Evolutionary conservation across 202 grass and related monocot species (phyloP).

Genomic region (Bolboschoenoplectus hybrid): DNA sequence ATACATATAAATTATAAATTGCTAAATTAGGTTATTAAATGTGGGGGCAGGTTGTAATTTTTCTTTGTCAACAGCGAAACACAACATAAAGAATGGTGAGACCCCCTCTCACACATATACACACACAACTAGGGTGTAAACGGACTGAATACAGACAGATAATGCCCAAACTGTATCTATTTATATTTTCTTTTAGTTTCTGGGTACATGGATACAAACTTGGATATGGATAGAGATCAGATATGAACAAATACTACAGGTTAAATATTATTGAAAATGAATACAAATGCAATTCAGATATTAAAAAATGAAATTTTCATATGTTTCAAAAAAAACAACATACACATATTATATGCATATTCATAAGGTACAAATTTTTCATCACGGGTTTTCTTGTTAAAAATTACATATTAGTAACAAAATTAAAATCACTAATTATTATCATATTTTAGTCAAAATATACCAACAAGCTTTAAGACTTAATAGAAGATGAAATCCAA

Average conservation of each 20-base stretch:
- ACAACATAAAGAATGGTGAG: neutral
- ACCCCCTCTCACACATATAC: neutral
- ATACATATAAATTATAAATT: conserved; percentile 23
- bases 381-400: neutral
- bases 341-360: neutral
- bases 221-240: neutral
- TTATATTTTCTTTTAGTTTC: neutral
- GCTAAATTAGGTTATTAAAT: conserved; percentile 18
- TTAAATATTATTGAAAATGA: conserved; percentile 15
- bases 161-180: neutral
- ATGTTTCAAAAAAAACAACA: neutral
- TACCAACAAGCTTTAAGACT: neutral
- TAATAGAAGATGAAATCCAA: neutral
- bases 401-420: neutral
- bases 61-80: neutral
- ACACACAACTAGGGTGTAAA: conserved; percentile 18
- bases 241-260: neutral
- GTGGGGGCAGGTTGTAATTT: neutral
- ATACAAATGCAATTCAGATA: neutral
- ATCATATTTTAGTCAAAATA: conserved; percentile 1
- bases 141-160: neutral
- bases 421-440: neutral
- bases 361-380: neutral
- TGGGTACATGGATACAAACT: neutral
- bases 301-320: neutral